These are phyloP conservation scores for Cladosporium sp. DNA, from an alignment of 2,329 filamentous ascomycete genomes.

Conservation along the genomic window DNA sequence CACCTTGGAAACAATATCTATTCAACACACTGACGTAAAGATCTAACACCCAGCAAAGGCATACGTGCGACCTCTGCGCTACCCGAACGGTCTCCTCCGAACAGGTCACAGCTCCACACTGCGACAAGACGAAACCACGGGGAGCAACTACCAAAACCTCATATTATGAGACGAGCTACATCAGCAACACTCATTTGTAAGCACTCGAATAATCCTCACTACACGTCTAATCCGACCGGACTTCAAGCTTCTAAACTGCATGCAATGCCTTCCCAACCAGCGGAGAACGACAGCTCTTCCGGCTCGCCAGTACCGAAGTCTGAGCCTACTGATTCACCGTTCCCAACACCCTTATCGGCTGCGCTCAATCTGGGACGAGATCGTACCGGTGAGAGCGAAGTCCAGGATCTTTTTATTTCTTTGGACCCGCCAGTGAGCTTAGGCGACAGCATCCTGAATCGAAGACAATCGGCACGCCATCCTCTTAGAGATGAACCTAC, in stretches of 20 bases:
- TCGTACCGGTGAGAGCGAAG: not conserved
- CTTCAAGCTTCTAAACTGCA: not conserved
- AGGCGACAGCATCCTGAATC: not conserved
- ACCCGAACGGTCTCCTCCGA: not conserved
- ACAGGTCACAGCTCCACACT: not conserved
- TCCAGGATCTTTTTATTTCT: not conserved
- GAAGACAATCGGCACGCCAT: not conserved
- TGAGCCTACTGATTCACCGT: not conserved
- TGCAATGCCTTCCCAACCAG: not conserved
- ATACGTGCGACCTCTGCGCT: not conserved
- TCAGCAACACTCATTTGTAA: not conserved
- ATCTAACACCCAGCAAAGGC: not conserved
- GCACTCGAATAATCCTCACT: not conserved
- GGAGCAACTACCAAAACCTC: not conserved
- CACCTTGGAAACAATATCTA: not conserved
- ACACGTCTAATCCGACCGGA: not conserved
- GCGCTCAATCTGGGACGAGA: not conserved
- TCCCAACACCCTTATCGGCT: not conserved
- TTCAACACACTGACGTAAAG: not conserved
- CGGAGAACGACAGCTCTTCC: not conserved
- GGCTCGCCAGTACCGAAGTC: not conserved
- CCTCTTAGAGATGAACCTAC: not conserved
- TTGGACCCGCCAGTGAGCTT: not conserved
- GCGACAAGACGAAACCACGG: not conserved
- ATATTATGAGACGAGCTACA: not conserved